Evolutionary conservation across 768 basidiomycete genomes (phyloP).

Genomic region (Lactarius deliciosus): DNA sequence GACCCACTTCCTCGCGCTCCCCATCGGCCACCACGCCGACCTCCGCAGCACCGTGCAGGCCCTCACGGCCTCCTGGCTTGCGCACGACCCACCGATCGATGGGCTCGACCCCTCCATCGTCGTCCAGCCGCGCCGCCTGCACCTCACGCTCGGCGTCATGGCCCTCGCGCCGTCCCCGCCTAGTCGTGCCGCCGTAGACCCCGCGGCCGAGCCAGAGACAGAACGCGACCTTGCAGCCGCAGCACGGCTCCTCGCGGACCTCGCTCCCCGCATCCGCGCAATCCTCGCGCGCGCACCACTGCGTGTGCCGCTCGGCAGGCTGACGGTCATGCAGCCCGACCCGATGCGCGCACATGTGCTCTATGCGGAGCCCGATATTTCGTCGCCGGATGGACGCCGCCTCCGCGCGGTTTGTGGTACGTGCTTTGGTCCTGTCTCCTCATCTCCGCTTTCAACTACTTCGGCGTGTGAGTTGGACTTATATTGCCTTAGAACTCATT

Average conservation of each 20-base stretch:
- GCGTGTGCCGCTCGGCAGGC: constrained; percentile 44
- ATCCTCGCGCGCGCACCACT: constrained; percentile 40
- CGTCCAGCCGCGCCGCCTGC: constrained; percentile 56
- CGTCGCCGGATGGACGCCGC: constrained; percentile 35
- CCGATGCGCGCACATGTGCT: constrained; percentile 52
- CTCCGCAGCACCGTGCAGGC: constrained; percentile 33
- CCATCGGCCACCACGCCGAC: constrained; percentile 35
- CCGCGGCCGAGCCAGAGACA: neutral
- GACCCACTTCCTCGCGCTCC: constrained; percentile 27
- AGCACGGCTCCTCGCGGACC: constrained; percentile 30
- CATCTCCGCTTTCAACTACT: neutral
- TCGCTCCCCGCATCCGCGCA: constrained; percentile 42
- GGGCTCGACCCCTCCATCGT: constrained; percentile 65
- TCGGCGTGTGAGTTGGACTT: neutral
- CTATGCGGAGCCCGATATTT: constrained; percentile 49
- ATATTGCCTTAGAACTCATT: constrained; percentile 34
- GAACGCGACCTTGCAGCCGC: constrained; percentile 32
- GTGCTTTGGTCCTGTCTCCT: neutral
- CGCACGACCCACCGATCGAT: constrained; percentile 35
- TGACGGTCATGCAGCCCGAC: constrained; percentile 52
- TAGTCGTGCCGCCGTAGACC: too few relatives aligned
- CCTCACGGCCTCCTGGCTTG: constrained; percentile 37
- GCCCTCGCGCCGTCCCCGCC: constrained; percentile 40
- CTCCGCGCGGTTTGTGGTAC: constrained; percentile 38
- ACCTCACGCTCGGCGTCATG: constrained; percentile 78